A percentile compares a stretch with the other conserved stretches of the same genome.
Evolutionary conservation across 2,329 filamentous ascomycete species (phyloP).

Genomic region (Xylaria sp.): DNA sequence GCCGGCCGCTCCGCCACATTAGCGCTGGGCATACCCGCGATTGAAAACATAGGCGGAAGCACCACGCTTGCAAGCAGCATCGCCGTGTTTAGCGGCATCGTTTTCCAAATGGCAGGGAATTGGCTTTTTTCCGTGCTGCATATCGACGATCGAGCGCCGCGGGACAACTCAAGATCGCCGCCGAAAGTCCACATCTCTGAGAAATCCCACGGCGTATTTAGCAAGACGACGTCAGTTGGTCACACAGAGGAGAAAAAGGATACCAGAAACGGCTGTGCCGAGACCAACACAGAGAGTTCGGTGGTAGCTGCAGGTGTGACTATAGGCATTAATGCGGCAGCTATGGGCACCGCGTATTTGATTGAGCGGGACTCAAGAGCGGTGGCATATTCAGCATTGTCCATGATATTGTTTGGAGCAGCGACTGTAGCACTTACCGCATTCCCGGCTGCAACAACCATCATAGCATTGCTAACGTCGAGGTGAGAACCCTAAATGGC

Average conservation of each 20-base stretch:
- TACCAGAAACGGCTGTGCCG: neutral
- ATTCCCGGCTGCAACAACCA: constrained; percentile 51
- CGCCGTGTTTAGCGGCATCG: constrained; percentile 41
- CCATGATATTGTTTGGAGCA: constrained; percentile 63
- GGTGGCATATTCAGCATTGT: constrained; percentile 61
- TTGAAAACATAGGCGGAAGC: constrained; percentile 38
- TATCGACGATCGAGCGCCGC: constrained; percentile 32
- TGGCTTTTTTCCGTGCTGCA: constrained; percentile 36
- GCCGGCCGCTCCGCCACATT: constrained; percentile 42
- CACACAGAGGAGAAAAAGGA: constrained; percentile 20
- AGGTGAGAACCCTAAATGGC: constrained; percentile 26
- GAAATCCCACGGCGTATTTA: neutral
- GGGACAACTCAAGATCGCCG: neutral
- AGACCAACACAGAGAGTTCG: constrained; percentile 32
- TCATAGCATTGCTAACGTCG: constrained; percentile 45
- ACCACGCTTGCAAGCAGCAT: constrained; percentile 41
- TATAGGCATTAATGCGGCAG: constrained; percentile 63
- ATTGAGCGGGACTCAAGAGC: constrained; percentile 59
- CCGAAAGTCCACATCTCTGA: neutral
- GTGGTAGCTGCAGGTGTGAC: constrained; percentile 58
- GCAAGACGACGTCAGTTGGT: neutral
- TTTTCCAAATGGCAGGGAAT: constrained; percentile 42
- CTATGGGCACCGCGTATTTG: constrained; percentile 64
- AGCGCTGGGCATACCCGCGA: constrained; percentile 40
- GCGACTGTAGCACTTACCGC: constrained; percentile 61